Evolutionary conservation across 1,284 basidiomycete genomes (phyloP).

Genomic region (Schizophyllum commune): DNA sequence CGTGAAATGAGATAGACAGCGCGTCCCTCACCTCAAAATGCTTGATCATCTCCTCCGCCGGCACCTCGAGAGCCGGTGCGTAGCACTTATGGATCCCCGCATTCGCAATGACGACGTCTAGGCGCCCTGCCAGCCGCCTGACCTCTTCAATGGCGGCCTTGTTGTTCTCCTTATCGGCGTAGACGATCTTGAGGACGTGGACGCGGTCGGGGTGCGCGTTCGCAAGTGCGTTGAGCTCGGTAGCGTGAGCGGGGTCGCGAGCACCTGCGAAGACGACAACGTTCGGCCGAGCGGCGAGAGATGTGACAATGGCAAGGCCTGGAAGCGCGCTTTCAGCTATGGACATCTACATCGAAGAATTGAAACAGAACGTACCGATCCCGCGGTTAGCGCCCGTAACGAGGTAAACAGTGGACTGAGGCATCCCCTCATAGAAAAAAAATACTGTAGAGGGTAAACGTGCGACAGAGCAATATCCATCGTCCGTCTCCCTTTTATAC

Average conservation of each 20-base stretch:
- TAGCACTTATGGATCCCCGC: neutral
- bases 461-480: too few relatives aligned
- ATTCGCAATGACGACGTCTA: constrained; percentile 1
- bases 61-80: neutral
- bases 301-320: too few relatives aligned
- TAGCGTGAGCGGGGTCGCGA: neutral
- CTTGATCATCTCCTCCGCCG: neutral
- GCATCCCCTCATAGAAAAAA: too few relatives aligned
- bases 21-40: neutral
- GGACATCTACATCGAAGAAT: too few relatives aligned
- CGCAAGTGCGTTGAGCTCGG: neutral
- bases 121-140: neutral
- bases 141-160: constrained; percentile 1
- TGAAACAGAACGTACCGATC: too few relatives aligned
- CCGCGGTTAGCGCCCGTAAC: too few relatives aligned
- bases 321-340: too few relatives aligned
- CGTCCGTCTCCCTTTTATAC: too few relatives aligned
- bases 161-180: neutral
- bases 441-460: too few relatives aligned
- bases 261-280: constrained; percentile 1
- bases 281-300: too few relatives aligned
- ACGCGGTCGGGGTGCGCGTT: neutral
- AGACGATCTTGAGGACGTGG: constrained; percentile 1
- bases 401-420: too few relatives aligned
- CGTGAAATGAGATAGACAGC: neutral